phyloP scores from a whole-genome alignment of 495 filamentous ascomycete genomes.

The Friedmanniomyces simplex region DNA sequence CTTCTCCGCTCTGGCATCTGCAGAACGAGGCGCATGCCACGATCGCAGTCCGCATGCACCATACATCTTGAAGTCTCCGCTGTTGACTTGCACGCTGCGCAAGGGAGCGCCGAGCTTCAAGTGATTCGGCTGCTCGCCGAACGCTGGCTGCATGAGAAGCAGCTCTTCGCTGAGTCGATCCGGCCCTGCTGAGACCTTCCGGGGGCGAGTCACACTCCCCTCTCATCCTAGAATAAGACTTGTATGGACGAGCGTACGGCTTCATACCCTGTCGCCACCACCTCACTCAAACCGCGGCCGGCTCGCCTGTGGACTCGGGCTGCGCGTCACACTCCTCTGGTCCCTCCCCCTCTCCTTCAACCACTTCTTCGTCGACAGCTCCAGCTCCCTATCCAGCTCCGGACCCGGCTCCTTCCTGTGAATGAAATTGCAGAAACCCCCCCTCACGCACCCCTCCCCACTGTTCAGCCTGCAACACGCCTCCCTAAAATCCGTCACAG shows the following conservation, averaged over 20 bases:
- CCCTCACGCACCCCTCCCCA: conserved; percentile 90
- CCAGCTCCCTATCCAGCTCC: conserved; percentile 80
- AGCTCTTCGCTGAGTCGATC: no score
- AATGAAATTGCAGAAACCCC: conserved; percentile 98
- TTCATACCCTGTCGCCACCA: neutral
- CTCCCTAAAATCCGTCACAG: conserved; percentile 97
- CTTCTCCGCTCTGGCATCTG: neutral
- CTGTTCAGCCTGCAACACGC: conserved; percentile 91
- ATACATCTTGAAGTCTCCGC: no score
- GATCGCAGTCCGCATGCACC: no score
- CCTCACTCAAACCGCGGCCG: conserved; percentile 26
- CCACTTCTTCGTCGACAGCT: conserved; percentile 92
- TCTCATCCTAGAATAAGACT: no score
- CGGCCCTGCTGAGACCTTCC: no score
- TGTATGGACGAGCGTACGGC: no score
- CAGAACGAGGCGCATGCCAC: no score
- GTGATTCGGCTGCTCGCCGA: no score
- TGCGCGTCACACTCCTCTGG: conserved; percentile 57
- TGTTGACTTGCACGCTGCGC: no score
- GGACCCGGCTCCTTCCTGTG: conserved; percentile 86
- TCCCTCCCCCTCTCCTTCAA: conserved; percentile 75
- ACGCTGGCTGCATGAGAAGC: no score
- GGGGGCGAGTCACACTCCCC: no score
- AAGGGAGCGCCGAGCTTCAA: no score
- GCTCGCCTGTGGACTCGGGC: conserved; percentile 37